These are phyloP conservation scores for Penicillium paneum DNA, from an alignment of 2,329 filamentous ascomycete species.

Conservation along the genomic window DNA sequence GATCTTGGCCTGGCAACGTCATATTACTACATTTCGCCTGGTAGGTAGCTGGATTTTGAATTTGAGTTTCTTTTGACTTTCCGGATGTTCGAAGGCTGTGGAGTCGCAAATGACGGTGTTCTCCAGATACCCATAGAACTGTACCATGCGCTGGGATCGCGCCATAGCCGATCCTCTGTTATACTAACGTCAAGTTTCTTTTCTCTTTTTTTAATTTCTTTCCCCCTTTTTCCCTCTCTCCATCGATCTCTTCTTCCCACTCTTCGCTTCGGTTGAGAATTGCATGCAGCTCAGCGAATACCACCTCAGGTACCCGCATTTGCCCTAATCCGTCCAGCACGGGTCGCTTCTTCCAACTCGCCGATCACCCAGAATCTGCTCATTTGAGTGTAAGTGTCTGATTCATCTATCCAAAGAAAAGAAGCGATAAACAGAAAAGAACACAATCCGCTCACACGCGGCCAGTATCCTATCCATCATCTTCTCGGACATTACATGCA, in stretches of 20 bases:
- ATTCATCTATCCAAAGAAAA: not conserved
- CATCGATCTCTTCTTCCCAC: constrained; percentile 4
- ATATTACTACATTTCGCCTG: constrained; percentile 5
- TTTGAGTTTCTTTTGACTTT: constrained; percentile 5
- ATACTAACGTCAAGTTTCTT: not conserved
- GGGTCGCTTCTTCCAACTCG: not conserved
- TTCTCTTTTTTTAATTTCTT: constrained; percentile 4
- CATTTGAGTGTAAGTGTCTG: not conserved
- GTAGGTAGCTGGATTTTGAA: not conserved
- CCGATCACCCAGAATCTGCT: not conserved
- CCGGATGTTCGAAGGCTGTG: not conserved
- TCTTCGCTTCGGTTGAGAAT: constrained; percentile 5
- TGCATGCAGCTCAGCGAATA: constrained; percentile 9
- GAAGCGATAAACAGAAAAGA: not conserved
- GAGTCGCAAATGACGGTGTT: constrained; percentile 9
- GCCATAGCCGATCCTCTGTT: not conserved
- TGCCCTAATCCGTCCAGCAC: constrained; percentile 12
- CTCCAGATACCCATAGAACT: not conserved
- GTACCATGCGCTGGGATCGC: not conserved
- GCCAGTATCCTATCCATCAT: not conserved
- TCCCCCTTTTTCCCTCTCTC: constrained; percentile 3
- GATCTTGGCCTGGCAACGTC: constrained; percentile 13
- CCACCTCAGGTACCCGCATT: constrained; percentile 4
- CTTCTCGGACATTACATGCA: constrained; percentile 33
- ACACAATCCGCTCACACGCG: not conserved